Evolutionary conservation across 2,329 filamentous ascomycete genomes (phyloP).

Genomic region (Trichoderma simmonsii): DNA sequence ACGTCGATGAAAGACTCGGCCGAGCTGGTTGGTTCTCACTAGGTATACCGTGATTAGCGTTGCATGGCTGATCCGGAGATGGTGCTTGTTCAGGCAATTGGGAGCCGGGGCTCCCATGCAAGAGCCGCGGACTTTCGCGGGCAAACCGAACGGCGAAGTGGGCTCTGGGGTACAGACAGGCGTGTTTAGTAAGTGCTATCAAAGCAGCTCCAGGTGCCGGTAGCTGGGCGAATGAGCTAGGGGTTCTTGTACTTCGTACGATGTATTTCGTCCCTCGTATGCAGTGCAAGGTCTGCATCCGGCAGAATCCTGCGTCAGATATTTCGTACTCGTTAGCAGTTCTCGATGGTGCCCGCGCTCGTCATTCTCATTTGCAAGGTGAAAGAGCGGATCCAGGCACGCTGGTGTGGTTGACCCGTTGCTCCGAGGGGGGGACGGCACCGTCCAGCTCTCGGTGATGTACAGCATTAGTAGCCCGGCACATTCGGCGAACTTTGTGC

Average conservation of each 20-base stretch:
- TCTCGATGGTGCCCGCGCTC: not conserved
- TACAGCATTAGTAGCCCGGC: not conserved
- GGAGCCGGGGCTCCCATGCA: constrained; percentile 19
- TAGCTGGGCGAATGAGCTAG: not conserved
- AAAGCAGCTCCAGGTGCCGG: not conserved
- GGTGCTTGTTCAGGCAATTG: constrained; percentile 23
- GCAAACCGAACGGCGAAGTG: constrained; percentile 18
- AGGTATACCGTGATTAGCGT: constrained; percentile 18
- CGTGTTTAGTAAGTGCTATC: constrained; percentile 1
- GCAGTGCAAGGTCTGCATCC: not conserved
- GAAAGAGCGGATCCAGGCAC: not conserved
- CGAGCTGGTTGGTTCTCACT: constrained; percentile 16
- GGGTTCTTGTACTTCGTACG: not conserved
- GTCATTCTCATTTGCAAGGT: not conserved
- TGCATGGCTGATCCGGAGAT: constrained; percentile 23
- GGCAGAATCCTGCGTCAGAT: not conserved
- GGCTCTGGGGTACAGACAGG: constrained; percentile 13
- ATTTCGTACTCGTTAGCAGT: not conserved
- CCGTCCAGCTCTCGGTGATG: not conserved
- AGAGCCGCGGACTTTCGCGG: constrained; percentile 19
- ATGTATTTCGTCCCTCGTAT: not conserved
- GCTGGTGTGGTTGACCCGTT: not conserved
- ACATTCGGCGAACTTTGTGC: constrained; percentile 13
- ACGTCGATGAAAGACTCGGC: constrained; percentile 14
- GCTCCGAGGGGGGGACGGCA: not conserved